Percentiles rank a stretch among this genome's conserved stretches.
phyloP scores from a whole-genome alignment of 352 stramenopile genomes.

The Pythium rhizo-oryzae region DNA sequence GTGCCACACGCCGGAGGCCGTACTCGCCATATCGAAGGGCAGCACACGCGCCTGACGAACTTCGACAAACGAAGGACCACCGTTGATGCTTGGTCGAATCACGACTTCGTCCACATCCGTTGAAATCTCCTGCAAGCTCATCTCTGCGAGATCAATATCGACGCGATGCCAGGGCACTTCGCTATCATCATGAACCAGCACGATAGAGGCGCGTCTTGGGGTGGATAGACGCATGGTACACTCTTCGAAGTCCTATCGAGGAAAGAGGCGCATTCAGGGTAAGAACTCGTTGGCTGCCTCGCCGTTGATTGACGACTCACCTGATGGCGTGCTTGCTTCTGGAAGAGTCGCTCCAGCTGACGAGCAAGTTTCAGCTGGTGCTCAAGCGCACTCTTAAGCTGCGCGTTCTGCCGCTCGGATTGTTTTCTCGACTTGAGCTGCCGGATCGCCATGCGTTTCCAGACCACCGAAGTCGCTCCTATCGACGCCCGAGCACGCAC shows the following conservation, averaged over 20 bases:
- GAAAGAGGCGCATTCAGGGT: neutral
- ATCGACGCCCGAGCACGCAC: neutral
- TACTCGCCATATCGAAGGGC: neutral
- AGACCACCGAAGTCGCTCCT: neutral
- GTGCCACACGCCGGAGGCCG: neutral
- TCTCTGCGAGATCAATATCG: neutral
- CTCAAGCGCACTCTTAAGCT: neutral
- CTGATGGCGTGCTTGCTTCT: neutral
- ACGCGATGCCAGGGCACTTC: neutral
- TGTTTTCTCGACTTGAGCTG: neutral
- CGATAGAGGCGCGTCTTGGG: neutral
- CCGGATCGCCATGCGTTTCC: constrained; percentile 5
- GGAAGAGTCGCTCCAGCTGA: neutral
- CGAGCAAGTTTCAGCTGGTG: neutral
- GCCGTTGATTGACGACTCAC: neutral
- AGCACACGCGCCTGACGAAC: constrained; percentile 3
- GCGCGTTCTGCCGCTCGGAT: neutral
- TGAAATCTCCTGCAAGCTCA: neutral
- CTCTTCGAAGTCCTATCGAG: neutral
- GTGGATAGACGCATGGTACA: neutral
- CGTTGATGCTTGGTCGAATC: neutral
- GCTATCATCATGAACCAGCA: neutral
- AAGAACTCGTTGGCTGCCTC: neutral
- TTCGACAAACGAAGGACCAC: neutral
- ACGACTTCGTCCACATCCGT: too few species aligned